Base-by-base conservation (phyloP, 176 grass and related monocot genomes). In the Pharus latifolius region DNA sequence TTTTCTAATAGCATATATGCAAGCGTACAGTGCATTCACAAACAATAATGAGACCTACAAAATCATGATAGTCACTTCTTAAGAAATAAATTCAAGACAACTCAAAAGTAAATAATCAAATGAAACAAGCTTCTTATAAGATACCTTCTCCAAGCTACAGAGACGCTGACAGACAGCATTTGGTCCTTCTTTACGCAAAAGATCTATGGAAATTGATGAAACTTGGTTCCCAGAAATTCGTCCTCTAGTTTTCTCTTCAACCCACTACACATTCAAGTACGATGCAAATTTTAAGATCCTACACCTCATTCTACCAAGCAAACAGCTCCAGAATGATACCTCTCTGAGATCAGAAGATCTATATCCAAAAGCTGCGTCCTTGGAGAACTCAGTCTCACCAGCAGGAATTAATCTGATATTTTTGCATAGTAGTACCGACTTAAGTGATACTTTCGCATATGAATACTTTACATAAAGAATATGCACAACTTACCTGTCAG, bases 261-360 rank as follows among this genome's bases (percentile, higher is more conserved):
- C 83, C 93, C 93, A 97, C 93, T 90, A 70, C 43, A 80, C 24
- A 62, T 78, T 80, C 54, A 85, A 48, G 68, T 45, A 64, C 57
- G 66, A 55, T 73, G 3, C 2, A 72, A 66, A 71, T 34, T 61
- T 50, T 80, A 54, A 47, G 66, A 15, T 29, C 54, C 22, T 58
- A 19, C 16, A 46, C 53, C 50, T 60, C 26, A 42, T 35, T 52
- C 46, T 58, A 37, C 15, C 30, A 56, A 64, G 18, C 56, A 67
- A 81, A 65, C 33, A 41, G 13, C 16, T 49, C 22, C 3, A 54
- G 7, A 70, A 65, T 31, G 6, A n/a, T 92, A 90, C 93, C 93
- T 97, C 77, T 88, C 74, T 92, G 42, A 97, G 93, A 92, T 97
- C 80, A 47, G 93, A 97, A 77, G 89, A 97, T 90, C 68, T 92